Percentiles rank a stretch among this genome's conserved stretches.
phyloP scores from a whole-genome alignment of 164 flowering plant genomes.

The Brasenia schreberi region DNA sequence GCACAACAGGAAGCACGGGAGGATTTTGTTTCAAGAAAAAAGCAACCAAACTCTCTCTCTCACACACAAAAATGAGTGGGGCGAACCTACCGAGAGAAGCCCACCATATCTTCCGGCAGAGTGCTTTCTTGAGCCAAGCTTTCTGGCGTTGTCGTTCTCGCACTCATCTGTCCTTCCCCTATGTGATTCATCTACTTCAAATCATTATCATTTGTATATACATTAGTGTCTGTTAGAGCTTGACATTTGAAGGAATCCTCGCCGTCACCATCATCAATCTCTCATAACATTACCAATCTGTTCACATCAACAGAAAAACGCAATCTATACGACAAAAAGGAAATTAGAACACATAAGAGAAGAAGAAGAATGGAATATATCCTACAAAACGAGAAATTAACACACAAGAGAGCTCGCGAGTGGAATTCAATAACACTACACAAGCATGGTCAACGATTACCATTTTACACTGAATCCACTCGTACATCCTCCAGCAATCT shows the following conservation, averaged over 20 bases:
- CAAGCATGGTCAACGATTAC: neutral
- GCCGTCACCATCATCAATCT: neutral
- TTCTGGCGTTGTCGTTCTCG: neutral
- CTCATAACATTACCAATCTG: neutral
- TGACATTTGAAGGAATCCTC: neutral
- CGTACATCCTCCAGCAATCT: neutral
- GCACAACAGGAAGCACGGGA: neutral
- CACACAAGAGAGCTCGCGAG: neutral
- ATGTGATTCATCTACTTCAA: neutral
- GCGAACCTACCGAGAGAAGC: neutral
- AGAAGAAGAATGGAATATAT: too few species aligned
- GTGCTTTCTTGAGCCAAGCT: neutral
- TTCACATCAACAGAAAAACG: neutral
- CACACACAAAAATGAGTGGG: neutral
- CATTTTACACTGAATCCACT: neutral
- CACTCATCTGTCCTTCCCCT: neutral
- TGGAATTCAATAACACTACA: too few species aligned
- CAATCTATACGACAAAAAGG: neutral
- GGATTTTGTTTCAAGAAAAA: neutral
- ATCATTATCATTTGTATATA: too few species aligned
- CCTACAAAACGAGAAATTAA: neutral
- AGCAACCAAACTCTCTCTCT: neutral
- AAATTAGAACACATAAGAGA: neutral
- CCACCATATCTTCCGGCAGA: neutral
- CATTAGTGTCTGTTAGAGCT: too few species aligned